Percentiles rank a stretch among this genome's conserved stretches.
Conservation (phyloP, 2,329 filamentous ascomycete species). For the Diaporthe aspalathi region DNA sequence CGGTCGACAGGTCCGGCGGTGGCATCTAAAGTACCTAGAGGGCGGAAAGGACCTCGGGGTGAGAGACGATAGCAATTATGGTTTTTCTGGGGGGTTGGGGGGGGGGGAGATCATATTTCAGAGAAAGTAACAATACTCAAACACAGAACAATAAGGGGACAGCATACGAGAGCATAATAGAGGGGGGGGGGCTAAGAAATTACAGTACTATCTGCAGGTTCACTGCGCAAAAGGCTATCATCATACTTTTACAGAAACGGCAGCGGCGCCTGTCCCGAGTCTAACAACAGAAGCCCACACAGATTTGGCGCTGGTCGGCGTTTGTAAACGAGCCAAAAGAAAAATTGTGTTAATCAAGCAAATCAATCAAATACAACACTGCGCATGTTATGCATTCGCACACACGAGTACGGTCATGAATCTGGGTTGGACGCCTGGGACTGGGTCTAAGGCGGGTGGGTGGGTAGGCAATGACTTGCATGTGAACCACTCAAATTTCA, state of each 20-base stretch:
- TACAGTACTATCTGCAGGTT: background rate
- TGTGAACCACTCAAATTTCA: background rate
- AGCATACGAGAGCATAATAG: too few relatives aligned
- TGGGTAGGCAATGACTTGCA: background rate
- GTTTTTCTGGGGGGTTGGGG: too few relatives aligned
- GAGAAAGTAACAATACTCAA: background rate
- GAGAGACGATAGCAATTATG: too few relatives aligned
- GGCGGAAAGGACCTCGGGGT: too few relatives aligned
- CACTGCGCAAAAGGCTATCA: slow-evolving; percentile 6
- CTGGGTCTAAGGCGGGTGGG: background rate
- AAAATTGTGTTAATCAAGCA: background rate
- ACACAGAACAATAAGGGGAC: background rate
- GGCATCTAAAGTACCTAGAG: slow-evolving; percentile 48
- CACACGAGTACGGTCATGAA: background rate
- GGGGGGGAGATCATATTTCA: too few relatives aligned
- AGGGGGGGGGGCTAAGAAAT: too few relatives aligned
- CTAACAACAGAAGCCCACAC: background rate
- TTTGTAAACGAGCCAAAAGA: slow-evolving; percentile 7
- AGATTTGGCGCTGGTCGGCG: background rate
- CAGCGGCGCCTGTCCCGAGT: slow-evolving; percentile 1
- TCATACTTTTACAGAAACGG: background rate
- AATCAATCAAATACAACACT: background rate
- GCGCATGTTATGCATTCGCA: background rate
- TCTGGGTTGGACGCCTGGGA: background rate
- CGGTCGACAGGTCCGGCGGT: slow-evolving; percentile 63